Evolutionary conservation across 1,284 basidiomycete genomes (phyloP).

Genomic region (Cryptococcus amylolentus): DNA sequence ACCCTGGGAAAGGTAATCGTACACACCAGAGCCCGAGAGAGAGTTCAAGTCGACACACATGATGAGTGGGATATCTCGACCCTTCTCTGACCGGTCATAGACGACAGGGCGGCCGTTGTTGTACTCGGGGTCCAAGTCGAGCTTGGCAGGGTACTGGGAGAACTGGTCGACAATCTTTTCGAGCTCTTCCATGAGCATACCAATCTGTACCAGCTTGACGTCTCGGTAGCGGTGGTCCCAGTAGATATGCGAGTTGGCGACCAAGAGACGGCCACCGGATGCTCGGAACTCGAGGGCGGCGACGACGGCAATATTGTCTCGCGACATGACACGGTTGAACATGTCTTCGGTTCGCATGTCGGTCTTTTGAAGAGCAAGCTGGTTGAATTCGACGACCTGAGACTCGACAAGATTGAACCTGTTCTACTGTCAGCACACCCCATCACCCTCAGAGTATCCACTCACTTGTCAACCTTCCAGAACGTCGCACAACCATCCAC

Average conservation of each 20-base stretch:
- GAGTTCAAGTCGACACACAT: slow-evolving; percentile 97
- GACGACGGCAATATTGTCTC: slow-evolving; percentile 90
- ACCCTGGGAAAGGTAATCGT: slow-evolving; percentile 82
- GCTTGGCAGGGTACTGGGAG: slow-evolving; percentile 33
- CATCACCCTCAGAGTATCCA: slow-evolving; percentile 18
- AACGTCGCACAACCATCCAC: slow-evolving; percentile 98
- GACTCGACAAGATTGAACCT: slow-evolving; percentile 93
- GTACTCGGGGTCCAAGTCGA: slow-evolving; percentile 35
- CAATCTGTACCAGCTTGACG: slow-evolving; percentile 95
- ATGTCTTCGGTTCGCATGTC: slow-evolving; percentile 99
- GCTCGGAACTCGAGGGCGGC: slow-evolving; percentile 81
- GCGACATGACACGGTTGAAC: slow-evolving; percentile 97
- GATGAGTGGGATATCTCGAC: slow-evolving; percentile 78
- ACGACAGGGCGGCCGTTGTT: slow-evolving; percentile 39
- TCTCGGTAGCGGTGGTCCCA: slow-evolving; percentile 94
- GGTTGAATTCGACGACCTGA: slow-evolving; percentile 90
- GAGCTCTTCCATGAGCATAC: slow-evolving; percentile 87
- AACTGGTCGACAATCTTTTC: slow-evolving; percentile 85
- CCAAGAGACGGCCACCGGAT: slow-evolving; percentile 80
- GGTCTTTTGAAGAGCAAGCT: slow-evolving; percentile 84
- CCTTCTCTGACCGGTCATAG: slow-evolving; percentile 40
- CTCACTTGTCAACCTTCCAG: slow-evolving; percentile 84
- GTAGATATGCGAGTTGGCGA: slow-evolving; percentile 87
- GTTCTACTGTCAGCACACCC: slow-evolving; percentile 1
- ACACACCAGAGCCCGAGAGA: slow-evolving; percentile 79